phyloP scores from a whole-genome alignment of 192 early-diverging fungal species.

The Backusella morwellensis region DNA sequence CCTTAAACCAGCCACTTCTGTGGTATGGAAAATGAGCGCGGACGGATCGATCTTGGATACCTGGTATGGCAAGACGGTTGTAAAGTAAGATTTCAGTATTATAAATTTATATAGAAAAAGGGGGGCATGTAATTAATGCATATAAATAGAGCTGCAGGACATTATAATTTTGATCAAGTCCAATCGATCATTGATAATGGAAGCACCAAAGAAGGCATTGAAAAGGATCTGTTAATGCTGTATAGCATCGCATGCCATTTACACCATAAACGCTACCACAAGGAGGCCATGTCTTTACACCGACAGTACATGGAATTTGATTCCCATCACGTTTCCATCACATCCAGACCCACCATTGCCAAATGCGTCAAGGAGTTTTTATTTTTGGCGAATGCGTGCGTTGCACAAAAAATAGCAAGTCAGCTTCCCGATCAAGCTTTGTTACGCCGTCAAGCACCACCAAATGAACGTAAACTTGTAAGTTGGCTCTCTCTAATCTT shows the following conservation, averaged over 20 bases:
- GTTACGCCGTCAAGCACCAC: slow-evolving; percentile 71
- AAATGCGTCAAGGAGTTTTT: slow-evolving; percentile 1
- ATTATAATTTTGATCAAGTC: slow-evolving; percentile 66
- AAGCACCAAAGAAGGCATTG: slow-evolving; percentile 1
- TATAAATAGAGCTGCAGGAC: slow-evolving; percentile 24
- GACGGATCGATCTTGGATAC: slow-evolving; percentile 82
- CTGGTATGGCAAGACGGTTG: slow-evolving; percentile 62
- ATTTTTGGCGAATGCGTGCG: slow-evolving; percentile 85
- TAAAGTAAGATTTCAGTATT: slow-evolving; percentile 8
- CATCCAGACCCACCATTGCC: not conserved
- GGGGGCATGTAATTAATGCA: not conserved
- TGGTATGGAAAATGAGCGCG: slow-evolving; percentile 92
- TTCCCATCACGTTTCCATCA: not conserved
- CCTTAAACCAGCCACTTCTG: slow-evolving; percentile 63
- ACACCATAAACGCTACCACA: slow-evolving; percentile 66
- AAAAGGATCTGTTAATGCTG: slow-evolving; percentile 18
- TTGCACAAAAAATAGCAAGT: slow-evolving; percentile 86
- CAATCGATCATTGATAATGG: slow-evolving; percentile 16
- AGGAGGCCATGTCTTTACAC: slow-evolving; percentile 83
- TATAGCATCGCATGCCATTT: slow-evolving; percentile 71
- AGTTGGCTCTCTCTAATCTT: not conserved
- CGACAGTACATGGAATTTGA: slow-evolving; percentile 88
- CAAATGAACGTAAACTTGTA: not conserved
- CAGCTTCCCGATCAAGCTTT: slow-evolving; percentile 91
- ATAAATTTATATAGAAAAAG: not conserved